A percentile compares a stretch with the other conserved stretches of the same genome.
These are phyloP conservation scores for Schwanniomyces sp. DNA, from an alignment of 805 yeast genomes.

Conservation along the genomic window DNA sequence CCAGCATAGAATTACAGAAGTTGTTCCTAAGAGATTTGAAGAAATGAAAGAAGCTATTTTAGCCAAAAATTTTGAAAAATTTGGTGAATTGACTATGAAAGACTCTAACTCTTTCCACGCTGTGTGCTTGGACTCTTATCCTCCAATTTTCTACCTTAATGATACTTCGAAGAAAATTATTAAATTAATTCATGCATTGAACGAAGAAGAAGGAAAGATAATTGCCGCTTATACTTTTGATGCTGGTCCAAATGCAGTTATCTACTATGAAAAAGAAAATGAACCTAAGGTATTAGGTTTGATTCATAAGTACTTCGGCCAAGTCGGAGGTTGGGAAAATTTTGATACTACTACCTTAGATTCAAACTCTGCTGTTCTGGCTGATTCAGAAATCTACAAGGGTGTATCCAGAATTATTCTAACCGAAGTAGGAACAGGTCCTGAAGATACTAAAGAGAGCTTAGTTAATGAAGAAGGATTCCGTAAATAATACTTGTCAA, in stretches of 20 bases:
- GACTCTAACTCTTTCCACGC: conserved; percentile 98
- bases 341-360: conserved; percentile 16
- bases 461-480: conserved; percentile 61
- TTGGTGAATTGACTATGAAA: conserved; percentile 90
- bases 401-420: conserved; percentile 84
- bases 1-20: conserved; percentile 69
- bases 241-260: conserved; percentile 98
- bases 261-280: conserved; percentile 78
- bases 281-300: conserved; percentile 74
- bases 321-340: conserved; percentile 69
- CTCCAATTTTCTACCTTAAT: conserved; percentile 93
- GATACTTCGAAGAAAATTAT: conserved; percentile 86
- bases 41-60: conserved; percentile 79
- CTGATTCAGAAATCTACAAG: conserved; percentile 52
- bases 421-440: conserved; percentile 88
- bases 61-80: conserved; percentile 70
- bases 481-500: conserved; percentile 43
- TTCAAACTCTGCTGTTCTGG: conserved; percentile 29
- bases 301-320: conserved; percentile 56
- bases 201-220: conserved; percentile 60
- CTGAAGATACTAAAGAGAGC: conserved; percentile 56
- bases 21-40: conserved; percentile 83
- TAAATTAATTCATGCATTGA: conserved; percentile 74
- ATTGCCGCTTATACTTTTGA: conserved; percentile 97
- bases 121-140: conserved; percentile 91